Conservation (phyloP, 352 stramenopile genomes). For the Globisporangium carolinianum region DNA sequence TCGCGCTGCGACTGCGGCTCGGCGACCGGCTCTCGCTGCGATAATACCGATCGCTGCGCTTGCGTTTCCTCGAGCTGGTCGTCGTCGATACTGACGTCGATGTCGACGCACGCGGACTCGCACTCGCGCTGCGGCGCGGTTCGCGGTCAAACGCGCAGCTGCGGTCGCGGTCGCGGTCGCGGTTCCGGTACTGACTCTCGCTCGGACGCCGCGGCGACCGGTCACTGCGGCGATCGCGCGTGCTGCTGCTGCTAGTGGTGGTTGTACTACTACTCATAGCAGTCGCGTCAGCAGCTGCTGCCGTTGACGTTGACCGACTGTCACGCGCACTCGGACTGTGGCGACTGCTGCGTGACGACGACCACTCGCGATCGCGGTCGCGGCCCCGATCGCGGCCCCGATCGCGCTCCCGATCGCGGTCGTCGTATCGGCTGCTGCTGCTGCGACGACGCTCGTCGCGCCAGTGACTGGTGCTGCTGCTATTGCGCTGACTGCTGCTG, state of each 20-base stretch:
- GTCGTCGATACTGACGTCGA: too few species aligned
- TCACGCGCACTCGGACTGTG: neutral
- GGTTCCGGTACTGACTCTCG: conserved; percentile 13
- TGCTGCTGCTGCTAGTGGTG: conserved; percentile 1
- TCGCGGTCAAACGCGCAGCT: conserved; percentile 15
- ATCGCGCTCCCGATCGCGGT: too few species aligned
- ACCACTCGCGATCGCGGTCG: conserved; percentile 7
- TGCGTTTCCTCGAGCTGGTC: conserved; percentile 36
- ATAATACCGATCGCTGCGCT: conserved; percentile 14
- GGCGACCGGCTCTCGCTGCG: conserved; percentile 31
- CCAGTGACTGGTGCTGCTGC: conserved; percentile 3
- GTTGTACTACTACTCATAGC: too few species aligned
- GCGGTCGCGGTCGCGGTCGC: conserved; percentile 26
- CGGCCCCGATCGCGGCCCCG: too few species aligned
- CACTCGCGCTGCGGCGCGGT: conserved; percentile 31
- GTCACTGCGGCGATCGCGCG: conserved; percentile 10
- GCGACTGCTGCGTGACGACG: neutral
- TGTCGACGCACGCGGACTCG: conserved; percentile 18
- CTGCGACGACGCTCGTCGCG: conserved; percentile 4
- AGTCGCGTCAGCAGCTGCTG: conserved; percentile 6
- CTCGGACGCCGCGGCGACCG: conserved; percentile 7
- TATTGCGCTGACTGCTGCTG: too few species aligned
- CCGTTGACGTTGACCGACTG: too few species aligned
- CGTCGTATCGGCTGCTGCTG: conserved; percentile 17
- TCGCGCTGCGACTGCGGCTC: conserved; percentile 43